phyloP scores from a whole-genome alignment of 2,329 filamentous ascomycete species.

The Epichloe hybrida region DNA sequence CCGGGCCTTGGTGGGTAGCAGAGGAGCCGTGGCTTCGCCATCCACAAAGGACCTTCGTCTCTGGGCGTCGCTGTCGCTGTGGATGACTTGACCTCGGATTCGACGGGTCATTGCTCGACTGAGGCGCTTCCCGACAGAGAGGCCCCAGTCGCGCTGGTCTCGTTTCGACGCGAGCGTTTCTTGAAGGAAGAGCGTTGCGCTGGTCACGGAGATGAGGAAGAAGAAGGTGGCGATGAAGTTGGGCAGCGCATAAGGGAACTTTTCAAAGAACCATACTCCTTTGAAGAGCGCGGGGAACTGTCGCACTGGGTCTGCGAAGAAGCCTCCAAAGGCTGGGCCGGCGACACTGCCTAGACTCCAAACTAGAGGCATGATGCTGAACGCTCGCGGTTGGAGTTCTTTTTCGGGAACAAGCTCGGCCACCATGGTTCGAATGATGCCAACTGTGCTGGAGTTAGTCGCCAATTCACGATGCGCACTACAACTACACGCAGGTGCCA shows the following conservation, averaged over 20 bases:
- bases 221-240: slow-evolving; percentile 66
- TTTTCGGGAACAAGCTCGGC: slow-evolving; percentile 84
- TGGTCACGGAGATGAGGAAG: slow-evolving; percentile 64
- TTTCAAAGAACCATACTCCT: slow-evolving; percentile 50
- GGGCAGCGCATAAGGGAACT: slow-evolving; percentile 71
- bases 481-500: too few relatives aligned
- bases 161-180: slow-evolving; percentile 71
- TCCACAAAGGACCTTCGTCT: slow-evolving; percentile 37
- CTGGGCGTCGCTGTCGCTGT: slow-evolving; percentile 3
- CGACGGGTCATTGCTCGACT: slow-evolving; percentile 23
- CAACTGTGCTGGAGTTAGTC: slow-evolving; percentile 34
- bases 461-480: background rate
- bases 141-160: slow-evolving; percentile 58
- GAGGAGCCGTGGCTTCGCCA: slow-evolving; percentile 41
- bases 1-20: slow-evolving; percentile 28
- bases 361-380: slow-evolving; percentile 82
- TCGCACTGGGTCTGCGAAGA: slow-evolving; percentile 67
- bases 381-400: slow-evolving; percentile 76
- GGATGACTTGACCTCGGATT: too few relatives aligned
- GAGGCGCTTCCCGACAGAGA: slow-evolving; percentile 58
- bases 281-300: slow-evolving; percentile 62
- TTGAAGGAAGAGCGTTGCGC: slow-evolving; percentile 66
- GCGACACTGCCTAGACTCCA: slow-evolving; percentile 83
- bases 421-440: slow-evolving; percentile 83
- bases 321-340: slow-evolving; percentile 76